Evolutionary conservation across 176 grass and related monocot genomes (phyloP), one percentile per base, ranked within the genome.

Genomic region (Pharus latifolius): DNA sequence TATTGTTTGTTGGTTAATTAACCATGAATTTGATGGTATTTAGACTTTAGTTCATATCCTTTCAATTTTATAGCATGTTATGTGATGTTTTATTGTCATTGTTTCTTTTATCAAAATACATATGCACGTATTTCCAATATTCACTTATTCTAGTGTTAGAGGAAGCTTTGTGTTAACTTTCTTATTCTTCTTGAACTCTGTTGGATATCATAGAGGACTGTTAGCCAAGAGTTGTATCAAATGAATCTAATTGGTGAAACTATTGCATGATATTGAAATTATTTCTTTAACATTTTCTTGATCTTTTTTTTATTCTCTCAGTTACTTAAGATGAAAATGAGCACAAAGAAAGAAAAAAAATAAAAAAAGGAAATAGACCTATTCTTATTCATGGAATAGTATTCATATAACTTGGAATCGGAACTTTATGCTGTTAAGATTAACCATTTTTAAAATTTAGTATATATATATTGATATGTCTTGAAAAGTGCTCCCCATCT

Each of bases 1-100:
- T 23, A 34, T 37, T 74, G 49, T 51, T 82, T 27, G 6, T 68
- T 52, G 54, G 28, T 64, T 18, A 12, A 55, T 63, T 55, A 74
- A 41, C 40, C 66, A 37, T 68, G 34, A 80, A 48, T 59, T 69
- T n/a, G 7, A 22, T 37, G 54, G 43, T 32, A 4, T 28, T 30
- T 1, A 2, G 6, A 38, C 57, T 53, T 59, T 43, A 22, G 12
- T 37, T 5, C 9, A 38, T 38, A 38, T 38, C 35, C 35, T 59
- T 62, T 54, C 27, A 38, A 38, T 80, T 49, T 6, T 17, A 53
- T 56, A 48, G 18, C 30, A 60, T 77, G 10, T 14, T 27, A 60
- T 67, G 22, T 34, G 7, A 67, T 73, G 19, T 78, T 73, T 28
- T 5, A 47, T 45, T 30, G 14, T 34, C 35, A 55, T 56, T 9